Conservation (phyloP, 2,329 filamentous ascomycete species). For the Trichoderma endophyticum region DNA sequence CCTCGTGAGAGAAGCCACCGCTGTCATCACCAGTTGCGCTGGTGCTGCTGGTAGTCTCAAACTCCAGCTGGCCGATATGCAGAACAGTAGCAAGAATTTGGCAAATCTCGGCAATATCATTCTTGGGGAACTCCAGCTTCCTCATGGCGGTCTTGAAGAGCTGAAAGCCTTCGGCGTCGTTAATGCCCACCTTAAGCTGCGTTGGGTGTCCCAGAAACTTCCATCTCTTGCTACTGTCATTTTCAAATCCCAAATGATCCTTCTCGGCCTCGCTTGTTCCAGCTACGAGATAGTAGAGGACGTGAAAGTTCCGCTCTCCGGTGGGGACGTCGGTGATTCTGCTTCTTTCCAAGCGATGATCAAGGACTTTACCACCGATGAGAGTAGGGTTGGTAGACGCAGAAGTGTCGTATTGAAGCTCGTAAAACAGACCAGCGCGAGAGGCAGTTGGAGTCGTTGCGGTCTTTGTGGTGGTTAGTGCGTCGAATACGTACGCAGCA, state of each 20-base stretch:
- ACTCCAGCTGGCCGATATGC: constrained; percentile 97
- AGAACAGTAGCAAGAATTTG: constrained; percentile 90
- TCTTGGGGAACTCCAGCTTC: constrained; percentile 88
- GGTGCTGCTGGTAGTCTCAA: constrained; percentile 77
- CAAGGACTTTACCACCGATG: constrained; percentile 89
- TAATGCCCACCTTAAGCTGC: constrained; percentile 94
- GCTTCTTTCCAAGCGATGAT: constrained; percentile 89
- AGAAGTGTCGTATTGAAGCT: constrained; percentile 92
- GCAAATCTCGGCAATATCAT: constrained; percentile 94
- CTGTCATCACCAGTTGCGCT: constrained; percentile 82
- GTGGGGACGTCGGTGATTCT: constrained; percentile 89
- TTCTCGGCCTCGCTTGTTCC: constrained; percentile 91
- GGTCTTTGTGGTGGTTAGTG: constrained; percentile 94
- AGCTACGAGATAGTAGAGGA: constrained; percentile 90
- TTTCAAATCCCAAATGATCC: constrained; percentile 68
- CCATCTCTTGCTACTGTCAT: constrained; percentile 73
- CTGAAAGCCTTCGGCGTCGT: constrained; percentile 92
- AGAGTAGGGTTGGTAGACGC: constrained; percentile 80
- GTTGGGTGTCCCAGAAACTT: constrained; percentile 94
- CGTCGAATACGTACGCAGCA: constrained; percentile 92
- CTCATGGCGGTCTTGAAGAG: constrained; percentile 94
- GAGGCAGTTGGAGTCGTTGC: constrained; percentile 93
- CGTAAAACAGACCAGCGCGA: constrained; percentile 91
- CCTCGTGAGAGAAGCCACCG: constrained; percentile 93
- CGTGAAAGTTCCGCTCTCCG: constrained; percentile 93